These are phyloP conservation scores for Gloeophyllum trabeum DNA, from an alignment of 768 basidiomycete genomes.

Conservation along the genomic window DNA sequence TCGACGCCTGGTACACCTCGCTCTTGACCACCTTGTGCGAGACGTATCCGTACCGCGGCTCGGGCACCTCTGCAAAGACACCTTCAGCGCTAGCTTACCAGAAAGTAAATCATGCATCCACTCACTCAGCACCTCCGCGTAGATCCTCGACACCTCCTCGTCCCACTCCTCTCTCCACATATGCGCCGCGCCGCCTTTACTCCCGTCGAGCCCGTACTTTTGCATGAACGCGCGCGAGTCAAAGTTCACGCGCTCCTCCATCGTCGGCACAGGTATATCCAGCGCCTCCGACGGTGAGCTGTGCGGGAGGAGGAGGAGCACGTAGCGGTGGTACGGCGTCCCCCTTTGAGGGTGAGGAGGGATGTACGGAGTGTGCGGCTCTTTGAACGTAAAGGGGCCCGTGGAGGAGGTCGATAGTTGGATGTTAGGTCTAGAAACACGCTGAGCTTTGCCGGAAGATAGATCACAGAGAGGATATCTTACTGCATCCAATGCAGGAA, in stretches of 20 bases:
- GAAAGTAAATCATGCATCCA: constrained; percentile 12
- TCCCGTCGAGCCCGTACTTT: constrained; percentile 39
- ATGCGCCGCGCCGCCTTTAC: constrained; percentile 58
- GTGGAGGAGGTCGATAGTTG: constrained; percentile 41
- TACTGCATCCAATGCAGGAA: constrained; percentile 86
- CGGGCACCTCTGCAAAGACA: no score
- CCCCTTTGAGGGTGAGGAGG: constrained; percentile 90
- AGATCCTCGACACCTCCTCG: constrained; percentile 51
- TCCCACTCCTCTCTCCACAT: constrained; percentile 83
- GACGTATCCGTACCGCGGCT: no score
- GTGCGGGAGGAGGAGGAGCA: constrained; percentile 66
- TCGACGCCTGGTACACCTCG: no score
- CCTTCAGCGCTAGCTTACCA: no score
- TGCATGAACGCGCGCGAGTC: constrained; percentile 52
- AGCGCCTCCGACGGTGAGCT: constrained; percentile 22
- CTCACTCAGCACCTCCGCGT: constrained; percentile 58
- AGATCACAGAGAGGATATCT: constrained; percentile 15
- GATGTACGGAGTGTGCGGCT: constrained; percentile 63
- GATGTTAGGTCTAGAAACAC: constrained; percentile 58
- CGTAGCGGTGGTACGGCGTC: constrained; percentile 86
- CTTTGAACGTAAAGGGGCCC: constrained; percentile 26
- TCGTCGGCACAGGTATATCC: constrained; percentile 12
- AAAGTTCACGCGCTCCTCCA: constrained; percentile 42
- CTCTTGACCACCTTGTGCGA: no score
- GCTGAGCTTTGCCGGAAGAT: constrained; percentile 1